phyloP scores from a whole-genome alignment of 768 basidiomycete species.

The Pleurotus ostreatus region DNA sequence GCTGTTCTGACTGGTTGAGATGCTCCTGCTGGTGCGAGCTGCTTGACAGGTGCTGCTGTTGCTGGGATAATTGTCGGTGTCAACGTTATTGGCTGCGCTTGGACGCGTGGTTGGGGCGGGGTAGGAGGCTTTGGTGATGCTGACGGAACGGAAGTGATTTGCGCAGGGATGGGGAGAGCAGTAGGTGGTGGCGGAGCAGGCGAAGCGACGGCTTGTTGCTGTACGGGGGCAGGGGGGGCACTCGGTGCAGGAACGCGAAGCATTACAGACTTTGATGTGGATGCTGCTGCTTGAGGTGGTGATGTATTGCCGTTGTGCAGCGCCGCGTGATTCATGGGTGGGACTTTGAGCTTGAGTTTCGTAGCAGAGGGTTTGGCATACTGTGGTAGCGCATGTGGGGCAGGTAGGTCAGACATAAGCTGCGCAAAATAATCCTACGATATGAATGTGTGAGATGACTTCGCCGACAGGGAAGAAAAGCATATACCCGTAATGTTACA shows the following conservation, averaged over 20 bases:
- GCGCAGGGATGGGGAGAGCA: conserved; percentile 16
- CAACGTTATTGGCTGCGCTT: neutral
- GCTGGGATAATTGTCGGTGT: neutral
- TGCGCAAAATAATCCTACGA: conserved; percentile 67
- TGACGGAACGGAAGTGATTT: conserved; percentile 19
- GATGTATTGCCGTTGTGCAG: conserved; percentile 16
- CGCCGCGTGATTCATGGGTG: conserved; percentile 32
- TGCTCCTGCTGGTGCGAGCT: neutral
- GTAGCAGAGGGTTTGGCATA: conserved; percentile 51
- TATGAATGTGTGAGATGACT: conserved; percentile 8
- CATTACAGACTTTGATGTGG: conserved; percentile 17
- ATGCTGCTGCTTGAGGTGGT: conserved; percentile 14
- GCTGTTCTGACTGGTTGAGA: neutral
- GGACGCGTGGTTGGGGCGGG: conserved; percentile 31
- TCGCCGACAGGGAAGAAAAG: conserved; percentile 5
- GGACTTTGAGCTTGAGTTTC: conserved; percentile 74
- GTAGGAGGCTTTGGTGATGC: conserved; percentile 30
- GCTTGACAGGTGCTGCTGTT: neutral
- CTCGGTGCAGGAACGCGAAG: conserved; percentile 33
- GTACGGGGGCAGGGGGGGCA: conserved; percentile 12
- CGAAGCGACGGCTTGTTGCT: conserved; percentile 28
- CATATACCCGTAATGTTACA: conserved; percentile 50
- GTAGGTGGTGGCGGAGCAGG: conserved; percentile 15
- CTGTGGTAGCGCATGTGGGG: conserved; percentile 58
- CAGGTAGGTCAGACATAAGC: conserved; percentile 74